phyloP scores from a whole-genome alignment of 306 rosid species.

The Pueraria montana region DNA sequence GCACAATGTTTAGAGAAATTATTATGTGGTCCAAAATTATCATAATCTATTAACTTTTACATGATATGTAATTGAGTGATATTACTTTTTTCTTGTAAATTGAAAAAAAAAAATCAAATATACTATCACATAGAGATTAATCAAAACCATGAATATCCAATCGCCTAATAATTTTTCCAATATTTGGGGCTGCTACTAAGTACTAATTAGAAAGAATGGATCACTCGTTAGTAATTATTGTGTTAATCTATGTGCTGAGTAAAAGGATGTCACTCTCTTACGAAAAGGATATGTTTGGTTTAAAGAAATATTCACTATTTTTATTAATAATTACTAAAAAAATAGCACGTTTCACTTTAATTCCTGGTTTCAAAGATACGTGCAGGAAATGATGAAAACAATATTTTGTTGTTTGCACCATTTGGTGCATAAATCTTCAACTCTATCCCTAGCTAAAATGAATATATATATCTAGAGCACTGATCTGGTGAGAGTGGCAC shows the following conservation, averaged over 20 bases:
- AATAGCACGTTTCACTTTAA: too few relatives aligned
- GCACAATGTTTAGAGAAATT: background rate
- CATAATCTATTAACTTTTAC: too few relatives aligned
- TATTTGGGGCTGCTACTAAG: background rate
- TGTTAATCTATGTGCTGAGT: background rate
- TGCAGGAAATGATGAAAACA: background rate
- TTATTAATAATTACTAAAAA: background rate
- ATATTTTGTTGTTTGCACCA: background rate
- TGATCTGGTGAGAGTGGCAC: background rate
- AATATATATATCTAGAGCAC: constrained; percentile 5
- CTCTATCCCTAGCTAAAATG: background rate
- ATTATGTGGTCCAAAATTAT: too few relatives aligned
- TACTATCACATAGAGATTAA: too few relatives aligned
- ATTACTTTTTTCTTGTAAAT: too few relatives aligned
- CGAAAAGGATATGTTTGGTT: background rate
- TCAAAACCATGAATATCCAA: too few relatives aligned
- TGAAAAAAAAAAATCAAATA: too few relatives aligned
- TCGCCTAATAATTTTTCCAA: too few relatives aligned
- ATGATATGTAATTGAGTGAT: too few relatives aligned
- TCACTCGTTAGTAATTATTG: background rate
- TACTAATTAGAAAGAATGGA: background rate
- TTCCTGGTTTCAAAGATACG: background rate
- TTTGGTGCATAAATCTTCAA: background rate
- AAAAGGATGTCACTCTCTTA: background rate
- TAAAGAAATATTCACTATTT: background rate